phyloP scores from a whole-genome alignment of 768 basidiomycete species.

The Suillus weaverae region DNA sequence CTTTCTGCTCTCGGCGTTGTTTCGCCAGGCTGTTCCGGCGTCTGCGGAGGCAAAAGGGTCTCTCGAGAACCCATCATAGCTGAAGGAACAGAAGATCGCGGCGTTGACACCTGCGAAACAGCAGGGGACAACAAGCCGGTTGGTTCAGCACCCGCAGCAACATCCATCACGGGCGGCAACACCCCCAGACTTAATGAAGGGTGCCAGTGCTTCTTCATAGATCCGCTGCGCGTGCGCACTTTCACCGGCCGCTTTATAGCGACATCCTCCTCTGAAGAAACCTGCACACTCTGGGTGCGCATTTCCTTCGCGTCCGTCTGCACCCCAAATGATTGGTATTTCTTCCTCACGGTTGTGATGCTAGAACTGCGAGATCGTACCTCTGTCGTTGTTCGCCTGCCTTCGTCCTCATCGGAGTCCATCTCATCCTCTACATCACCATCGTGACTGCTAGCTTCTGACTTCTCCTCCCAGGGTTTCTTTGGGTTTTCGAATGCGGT shows the following conservation, averaged over 20 bases:
- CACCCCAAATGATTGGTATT: slow-evolving; percentile 66
- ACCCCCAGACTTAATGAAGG: slow-evolving; percentile 12
- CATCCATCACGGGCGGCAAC: slow-evolving; percentile 4
- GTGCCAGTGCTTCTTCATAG: slow-evolving; percentile 22
- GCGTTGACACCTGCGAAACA: neutral
- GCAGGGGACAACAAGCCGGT: neutral
- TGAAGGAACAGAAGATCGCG: neutral
- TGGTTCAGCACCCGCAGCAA: slow-evolving; percentile 5
- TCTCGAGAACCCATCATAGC: slow-evolving; percentile 17
- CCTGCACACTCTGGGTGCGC: slow-evolving; percentile 61
- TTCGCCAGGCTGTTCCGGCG: slow-evolving; percentile 11
- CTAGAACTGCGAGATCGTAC: slow-evolving; percentile 39
- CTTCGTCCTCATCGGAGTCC: slow-evolving; percentile 43
- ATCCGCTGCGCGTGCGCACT: slow-evolving; percentile 21
- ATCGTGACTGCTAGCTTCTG: slow-evolving; percentile 74
- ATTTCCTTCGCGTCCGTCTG: slow-evolving; percentile 64
- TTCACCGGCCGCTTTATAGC: slow-evolving; percentile 23
- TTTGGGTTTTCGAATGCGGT: slow-evolving; percentile 51
- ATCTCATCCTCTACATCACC: slow-evolving; percentile 81
- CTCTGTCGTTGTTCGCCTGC: slow-evolving; percentile 33
- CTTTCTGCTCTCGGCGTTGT: slow-evolving; percentile 11
- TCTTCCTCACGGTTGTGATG: slow-evolving; percentile 16
- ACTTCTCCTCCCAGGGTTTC: slow-evolving; percentile 40
- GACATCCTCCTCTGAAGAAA: slow-evolving; percentile 28
- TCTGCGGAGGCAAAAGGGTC: slow-evolving; percentile 19